phyloP scores from a whole-genome alignment of 305 asterid species.

The Fraxinus dipetala region DNA sequence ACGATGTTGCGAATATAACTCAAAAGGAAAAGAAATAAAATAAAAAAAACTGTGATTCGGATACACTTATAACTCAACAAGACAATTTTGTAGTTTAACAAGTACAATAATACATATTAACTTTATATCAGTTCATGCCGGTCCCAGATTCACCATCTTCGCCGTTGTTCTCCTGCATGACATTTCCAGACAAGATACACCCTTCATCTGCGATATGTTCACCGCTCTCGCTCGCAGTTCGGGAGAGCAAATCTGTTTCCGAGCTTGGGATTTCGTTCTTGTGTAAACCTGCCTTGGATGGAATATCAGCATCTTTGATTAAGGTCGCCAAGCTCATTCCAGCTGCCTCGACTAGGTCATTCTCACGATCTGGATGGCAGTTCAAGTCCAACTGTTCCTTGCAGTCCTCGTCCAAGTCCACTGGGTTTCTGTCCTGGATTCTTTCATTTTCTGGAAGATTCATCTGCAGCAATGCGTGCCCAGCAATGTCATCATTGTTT shows the following conservation, averaged over 20 bases:
- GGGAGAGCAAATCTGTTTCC: slow-evolving; percentile 23
- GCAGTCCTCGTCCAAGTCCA: slow-evolving; percentile 35
- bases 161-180: slow-evolving; percentile 21
- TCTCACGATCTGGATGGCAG: slow-evolving; percentile 67
- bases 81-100: not conserved
- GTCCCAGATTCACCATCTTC: slow-evolving; percentile 6
- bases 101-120: not conserved
- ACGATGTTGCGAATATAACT: not conserved
- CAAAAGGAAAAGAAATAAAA: not conserved
- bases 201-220: slow-evolving; percentile 27
- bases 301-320: slow-evolving; percentile 42
- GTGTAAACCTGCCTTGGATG: slow-evolving; percentile 36
- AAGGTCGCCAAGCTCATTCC: slow-evolving; percentile 50
- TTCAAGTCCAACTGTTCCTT: slow-evolving; percentile 73
- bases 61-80: not conserved
- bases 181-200: slow-evolving; percentile 21
- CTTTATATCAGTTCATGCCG: not conserved
- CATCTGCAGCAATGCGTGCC: slow-evolving; percentile 42
- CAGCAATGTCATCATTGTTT: slow-evolving; percentile 35
- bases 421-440: slow-evolving; percentile 22
- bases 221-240: slow-evolving; percentile 22
- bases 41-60: not conserved
- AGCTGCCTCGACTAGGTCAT: slow-evolving; percentile 54
- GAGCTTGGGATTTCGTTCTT: slow-evolving; percentile 29
- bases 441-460: slow-evolving; percentile 29